Evolutionary conservation across 108 stramenopile species (phyloP).

Genomic region (Cylindrotheca fusiformis): DNA sequence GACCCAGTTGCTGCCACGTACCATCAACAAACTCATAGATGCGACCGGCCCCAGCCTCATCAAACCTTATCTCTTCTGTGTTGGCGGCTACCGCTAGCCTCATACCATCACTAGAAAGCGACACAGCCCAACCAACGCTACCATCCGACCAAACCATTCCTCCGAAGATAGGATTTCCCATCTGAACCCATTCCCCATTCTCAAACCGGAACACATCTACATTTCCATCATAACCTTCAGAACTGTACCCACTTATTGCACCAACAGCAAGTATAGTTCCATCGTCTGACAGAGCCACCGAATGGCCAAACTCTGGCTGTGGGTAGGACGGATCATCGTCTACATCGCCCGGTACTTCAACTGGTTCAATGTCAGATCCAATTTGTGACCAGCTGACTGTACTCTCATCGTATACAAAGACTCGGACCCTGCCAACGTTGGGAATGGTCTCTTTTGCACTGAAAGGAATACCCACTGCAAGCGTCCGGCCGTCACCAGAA

Average conservation of each 20-base stretch:
- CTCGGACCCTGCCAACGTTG: constrained; percentile 21
- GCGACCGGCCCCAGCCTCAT: neutral
- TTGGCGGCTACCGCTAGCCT: neutral
- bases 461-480: constrained; percentile 30
- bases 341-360: neutral
- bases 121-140: neutral
- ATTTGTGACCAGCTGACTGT: neutral
- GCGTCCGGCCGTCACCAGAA: constrained; percentile 25
- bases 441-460: constrained; percentile 16
- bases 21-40: neutral
- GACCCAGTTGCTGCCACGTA: neutral
- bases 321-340: too few species aligned
- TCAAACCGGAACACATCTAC: neutral
- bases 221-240: too few species aligned
- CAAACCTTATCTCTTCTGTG: neutral
- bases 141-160: neutral
- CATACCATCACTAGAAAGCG: neutral
- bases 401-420: constrained; percentile 13
- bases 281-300: neutral
- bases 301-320: neutral
- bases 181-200: neutral
- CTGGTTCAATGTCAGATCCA: constrained; percentile 13
- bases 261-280: neutral
- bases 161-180: neutral
- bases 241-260: neutral